Conservation (phyloP, 352 stramenopile species). For the Globisporangium camurandrum region DNA sequence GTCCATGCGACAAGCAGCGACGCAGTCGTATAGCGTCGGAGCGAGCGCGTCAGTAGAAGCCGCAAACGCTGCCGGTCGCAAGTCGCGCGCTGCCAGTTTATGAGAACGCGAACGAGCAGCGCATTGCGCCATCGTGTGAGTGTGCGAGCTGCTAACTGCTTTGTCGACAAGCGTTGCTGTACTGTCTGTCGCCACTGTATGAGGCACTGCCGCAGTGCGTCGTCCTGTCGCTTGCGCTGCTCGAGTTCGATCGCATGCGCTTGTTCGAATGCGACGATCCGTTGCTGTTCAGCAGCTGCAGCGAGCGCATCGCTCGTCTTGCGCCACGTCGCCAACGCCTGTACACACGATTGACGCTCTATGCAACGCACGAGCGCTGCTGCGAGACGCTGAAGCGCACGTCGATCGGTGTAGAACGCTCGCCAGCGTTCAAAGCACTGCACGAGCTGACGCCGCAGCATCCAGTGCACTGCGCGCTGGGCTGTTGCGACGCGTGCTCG, state of each 20-base stretch:
- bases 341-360: neutral
- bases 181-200: constrained; percentile 17
- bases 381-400: neutral
- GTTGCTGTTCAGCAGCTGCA: constrained; percentile 8
- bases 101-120: constrained; percentile 11
- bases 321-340: constrained; percentile 11
- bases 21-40: neutral
- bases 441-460: constrained; percentile 15
- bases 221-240: constrained; percentile 17
- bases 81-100: constrained; percentile 18
- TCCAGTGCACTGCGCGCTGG: constrained; percentile 20
- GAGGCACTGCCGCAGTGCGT: constrained; percentile 17
- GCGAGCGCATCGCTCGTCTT: constrained; percentile 5
- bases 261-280: constrained; percentile 16
- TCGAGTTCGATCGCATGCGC: constrained; percentile 18
- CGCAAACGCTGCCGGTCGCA: constrained; percentile 13
- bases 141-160: constrained; percentile 13
- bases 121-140: constrained; percentile 18
- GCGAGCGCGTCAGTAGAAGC: constrained; percentile 19
- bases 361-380: neutral
- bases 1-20: constrained; percentile 6
- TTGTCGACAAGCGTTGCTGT: neutral
- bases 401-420: neutral
- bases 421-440: constrained; percentile 14
- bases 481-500: constrained; percentile 16